A percentile compares a stretch with the other conserved stretches of the same genome.
phyloP scores from a whole-genome alignment of 2,329 filamentous ascomycete species.

The Huntiella moniliformis region DNA sequence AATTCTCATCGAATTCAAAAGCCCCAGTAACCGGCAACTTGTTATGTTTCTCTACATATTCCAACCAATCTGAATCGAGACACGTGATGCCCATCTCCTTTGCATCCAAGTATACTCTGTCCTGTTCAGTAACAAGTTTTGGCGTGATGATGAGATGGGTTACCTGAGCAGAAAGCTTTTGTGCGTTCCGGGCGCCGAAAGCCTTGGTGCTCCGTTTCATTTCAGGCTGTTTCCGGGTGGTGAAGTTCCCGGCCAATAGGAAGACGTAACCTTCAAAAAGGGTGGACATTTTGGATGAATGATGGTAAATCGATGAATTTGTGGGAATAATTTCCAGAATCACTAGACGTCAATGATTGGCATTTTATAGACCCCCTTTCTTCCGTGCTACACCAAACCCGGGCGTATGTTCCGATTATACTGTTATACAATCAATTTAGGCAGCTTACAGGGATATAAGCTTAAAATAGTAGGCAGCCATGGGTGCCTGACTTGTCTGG shows the following conservation, averaged over 20 bases:
- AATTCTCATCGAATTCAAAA: slow-evolving; percentile 6
- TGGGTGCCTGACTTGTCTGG: no score
- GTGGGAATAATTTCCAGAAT: background rate
- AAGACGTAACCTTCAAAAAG: background rate
- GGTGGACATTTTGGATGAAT: background rate
- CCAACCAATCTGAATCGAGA: slow-evolving; percentile 42
- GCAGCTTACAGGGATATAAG: no score
- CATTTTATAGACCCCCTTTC: background rate
- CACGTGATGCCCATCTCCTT: slow-evolving; percentile 30
- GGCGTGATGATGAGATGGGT: slow-evolving; percentile 40
- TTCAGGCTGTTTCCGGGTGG: slow-evolving; percentile 33
- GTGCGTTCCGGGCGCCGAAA: slow-evolving; percentile 31
- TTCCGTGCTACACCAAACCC: no score
- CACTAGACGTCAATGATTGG: background rate
- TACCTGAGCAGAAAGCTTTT: slow-evolving; percentile 28
- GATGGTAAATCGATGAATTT: background rate
- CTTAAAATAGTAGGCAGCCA: no score
- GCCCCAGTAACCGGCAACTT: slow-evolving; percentile 10
- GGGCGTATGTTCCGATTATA: no score
- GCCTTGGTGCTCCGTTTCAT: slow-evolving; percentile 27
- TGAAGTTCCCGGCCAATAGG: slow-evolving; percentile 21
- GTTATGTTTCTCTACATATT: slow-evolving; percentile 15
- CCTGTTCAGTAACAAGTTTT: slow-evolving; percentile 29
- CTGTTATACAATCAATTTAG: no score
- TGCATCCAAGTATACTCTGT: slow-evolving; percentile 33